Conservation (phyloP, 441 rosid genomes). For the Aquilaria agallochum region DNA sequence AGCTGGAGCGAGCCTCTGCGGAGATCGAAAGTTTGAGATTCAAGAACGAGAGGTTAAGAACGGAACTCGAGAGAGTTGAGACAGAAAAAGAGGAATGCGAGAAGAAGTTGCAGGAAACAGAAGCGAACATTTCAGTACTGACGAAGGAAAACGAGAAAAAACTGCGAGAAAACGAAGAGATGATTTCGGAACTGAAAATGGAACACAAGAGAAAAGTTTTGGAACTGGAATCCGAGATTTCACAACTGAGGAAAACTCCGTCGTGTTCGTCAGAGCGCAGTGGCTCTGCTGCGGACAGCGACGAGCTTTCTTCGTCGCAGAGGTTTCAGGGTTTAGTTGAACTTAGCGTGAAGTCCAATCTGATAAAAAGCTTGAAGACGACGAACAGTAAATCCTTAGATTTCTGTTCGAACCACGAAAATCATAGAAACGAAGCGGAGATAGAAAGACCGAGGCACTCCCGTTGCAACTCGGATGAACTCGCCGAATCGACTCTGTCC, state of each 20-base stretch:
- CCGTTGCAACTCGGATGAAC: slow-evolving; percentile 63
- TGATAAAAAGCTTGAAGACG: slow-evolving; percentile 47
- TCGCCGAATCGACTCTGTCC: slow-evolving; percentile 50
- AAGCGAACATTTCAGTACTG: slow-evolving; percentile 42
- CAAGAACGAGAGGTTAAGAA: slow-evolving; percentile 40
- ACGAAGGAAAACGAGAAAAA: neutral
- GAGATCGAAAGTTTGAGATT: slow-evolving; percentile 34
- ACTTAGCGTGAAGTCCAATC: slow-evolving; percentile 45
- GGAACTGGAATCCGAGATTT: slow-evolving; percentile 1
- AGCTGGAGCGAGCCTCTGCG: slow-evolving; percentile 27
- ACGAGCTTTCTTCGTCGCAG: slow-evolving; percentile 58
- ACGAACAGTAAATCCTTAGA: slow-evolving; percentile 32
- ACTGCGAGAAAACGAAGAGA: neutral
- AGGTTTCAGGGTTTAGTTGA: slow-evolving; percentile 67
- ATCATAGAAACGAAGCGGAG: slow-evolving; percentile 34
- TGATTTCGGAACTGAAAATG: slow-evolving; percentile 1
- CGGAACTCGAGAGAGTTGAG: slow-evolving; percentile 29
- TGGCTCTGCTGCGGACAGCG: slow-evolving; percentile 24
- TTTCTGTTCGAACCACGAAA: slow-evolving; percentile 15
- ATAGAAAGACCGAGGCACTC: slow-evolving; percentile 45
- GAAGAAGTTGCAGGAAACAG: slow-evolving; percentile 40
- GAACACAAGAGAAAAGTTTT: neutral
- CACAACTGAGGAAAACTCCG: slow-evolving; percentile 32
- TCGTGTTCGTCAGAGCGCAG: slow-evolving; percentile 18
- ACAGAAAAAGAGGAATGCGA: slow-evolving; percentile 32